These are phyloP conservation scores for Ogataea paradorogensis DNA, from an alignment of 805 yeast species.

Conservation along the genomic window DNA sequence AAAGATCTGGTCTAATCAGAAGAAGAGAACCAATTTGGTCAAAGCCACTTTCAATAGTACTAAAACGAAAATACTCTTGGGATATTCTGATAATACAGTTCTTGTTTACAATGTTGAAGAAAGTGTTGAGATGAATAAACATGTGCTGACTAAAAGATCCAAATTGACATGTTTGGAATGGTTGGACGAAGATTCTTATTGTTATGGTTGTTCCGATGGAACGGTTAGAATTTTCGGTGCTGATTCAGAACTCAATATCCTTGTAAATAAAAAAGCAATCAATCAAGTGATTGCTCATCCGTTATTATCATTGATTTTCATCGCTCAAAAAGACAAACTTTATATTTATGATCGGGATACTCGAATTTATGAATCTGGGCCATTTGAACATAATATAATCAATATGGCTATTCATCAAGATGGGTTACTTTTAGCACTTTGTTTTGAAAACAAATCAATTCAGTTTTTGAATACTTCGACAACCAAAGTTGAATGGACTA, in stretches of 20 bases:
- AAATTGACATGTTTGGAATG: slow-evolving; percentile 11
- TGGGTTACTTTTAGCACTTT: slow-evolving; percentile 38
- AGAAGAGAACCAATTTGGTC: slow-evolving; percentile 2
- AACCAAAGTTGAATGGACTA: slow-evolving; percentile 35
- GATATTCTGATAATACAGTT: slow-evolving; percentile 12
- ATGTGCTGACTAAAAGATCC: slow-evolving; percentile 6
- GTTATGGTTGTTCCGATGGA: slow-evolving; percentile 10
- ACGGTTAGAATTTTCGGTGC: background rate
- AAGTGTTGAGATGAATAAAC: background rate
- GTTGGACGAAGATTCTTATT: slow-evolving; percentile 8
- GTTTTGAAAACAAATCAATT: slow-evolving; percentile 33
- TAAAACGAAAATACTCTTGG: slow-evolving; percentile 4
- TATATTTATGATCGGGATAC: slow-evolving; percentile 9
- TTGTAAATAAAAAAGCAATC: slow-evolving; percentile 7
- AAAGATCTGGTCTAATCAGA: slow-evolving; percentile 10
- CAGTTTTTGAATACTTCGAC: slow-evolving; percentile 39
- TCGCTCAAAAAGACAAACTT: slow-evolving; percentile 13
- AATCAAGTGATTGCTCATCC: slow-evolving; percentile 14
- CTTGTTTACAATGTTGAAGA: slow-evolving; percentile 3
- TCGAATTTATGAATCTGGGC: slow-evolving; percentile 7
- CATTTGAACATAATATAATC: slow-evolving; percentile 5
- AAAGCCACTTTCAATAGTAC: slow-evolving; percentile 4
- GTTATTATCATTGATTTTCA: slow-evolving; percentile 8
- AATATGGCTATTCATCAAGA: slow-evolving; percentile 35
- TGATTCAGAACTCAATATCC: slow-evolving; percentile 2